These are phyloP conservation scores for Gloeostereum incarnatum DNA, from an alignment of 768 basidiomycete genomes.

Conservation along the genomic window DNA sequence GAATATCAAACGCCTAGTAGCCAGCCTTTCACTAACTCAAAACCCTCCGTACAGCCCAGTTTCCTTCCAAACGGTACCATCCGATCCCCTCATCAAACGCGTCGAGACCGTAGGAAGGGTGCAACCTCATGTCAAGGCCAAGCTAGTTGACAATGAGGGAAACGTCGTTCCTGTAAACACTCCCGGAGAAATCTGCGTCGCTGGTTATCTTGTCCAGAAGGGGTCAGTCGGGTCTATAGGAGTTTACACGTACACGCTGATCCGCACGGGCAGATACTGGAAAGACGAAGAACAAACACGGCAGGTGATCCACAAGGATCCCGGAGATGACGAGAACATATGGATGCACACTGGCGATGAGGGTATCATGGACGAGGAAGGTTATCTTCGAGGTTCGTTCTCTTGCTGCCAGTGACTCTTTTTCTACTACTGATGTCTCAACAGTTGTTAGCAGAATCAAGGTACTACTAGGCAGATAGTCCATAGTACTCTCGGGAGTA, in stretches of 20 bases:
- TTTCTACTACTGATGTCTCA: neutral
- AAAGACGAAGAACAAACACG: conserved; percentile 58
- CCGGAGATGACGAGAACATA: conserved; percentile 33
- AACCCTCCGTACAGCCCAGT: conserved; percentile 51
- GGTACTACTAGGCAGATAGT: conserved; percentile 32
- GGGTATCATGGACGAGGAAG: conserved; percentile 73
- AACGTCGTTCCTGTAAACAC: conserved; percentile 60
- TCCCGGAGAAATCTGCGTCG: conserved; percentile 65
- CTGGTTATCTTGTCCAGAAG: conserved; percentile 75
- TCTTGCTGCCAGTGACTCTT: neutral
- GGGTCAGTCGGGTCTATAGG: conserved; percentile 34
- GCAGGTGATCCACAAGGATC: conserved; percentile 42
- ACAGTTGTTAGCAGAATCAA: conserved; percentile 75
- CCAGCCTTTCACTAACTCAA: too few relatives aligned
- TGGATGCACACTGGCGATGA: conserved; percentile 88
- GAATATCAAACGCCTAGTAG: neutral
- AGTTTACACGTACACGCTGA: neutral
- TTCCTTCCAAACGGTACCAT: conserved; percentile 69
- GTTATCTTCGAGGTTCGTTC: conserved; percentile 60
- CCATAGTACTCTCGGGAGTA: neutral
- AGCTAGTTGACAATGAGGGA: conserved; percentile 50
- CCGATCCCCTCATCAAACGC: conserved; percentile 62
- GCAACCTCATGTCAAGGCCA: conserved; percentile 72
- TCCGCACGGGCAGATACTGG: conserved; percentile 55
- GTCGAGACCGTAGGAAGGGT: conserved; percentile 77